Conservation (phyloP, 352 stramenopile species). For the Globisporangium nagaii region DNA sequence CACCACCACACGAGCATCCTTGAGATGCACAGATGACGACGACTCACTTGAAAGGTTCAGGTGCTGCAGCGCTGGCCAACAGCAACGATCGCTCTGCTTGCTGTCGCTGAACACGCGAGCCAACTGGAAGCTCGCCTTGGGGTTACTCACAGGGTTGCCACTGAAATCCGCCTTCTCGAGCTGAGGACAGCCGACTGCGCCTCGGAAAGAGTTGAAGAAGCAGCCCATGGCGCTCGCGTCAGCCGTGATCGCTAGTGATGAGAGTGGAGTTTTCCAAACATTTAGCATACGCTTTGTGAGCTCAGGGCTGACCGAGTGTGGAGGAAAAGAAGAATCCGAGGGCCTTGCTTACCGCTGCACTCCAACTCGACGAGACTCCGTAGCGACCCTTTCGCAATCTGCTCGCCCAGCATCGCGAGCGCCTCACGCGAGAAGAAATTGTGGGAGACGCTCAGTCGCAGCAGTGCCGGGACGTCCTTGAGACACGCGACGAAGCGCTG, state of each 20-base stretch:
- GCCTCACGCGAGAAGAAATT: constrained; percentile 34
- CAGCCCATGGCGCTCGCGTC: constrained; percentile 17
- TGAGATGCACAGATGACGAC: not conserved
- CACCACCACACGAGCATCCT: not conserved
- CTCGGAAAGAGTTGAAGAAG: constrained; percentile 17
- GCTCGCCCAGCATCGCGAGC: constrained; percentile 23
- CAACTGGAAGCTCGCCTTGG: constrained; percentile 14
- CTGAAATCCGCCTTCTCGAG: constrained; percentile 19
- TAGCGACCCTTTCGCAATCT: constrained; percentile 15
- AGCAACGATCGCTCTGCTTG: not conserved
- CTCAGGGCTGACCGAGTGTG: no score
- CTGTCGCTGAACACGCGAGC: constrained; percentile 8
- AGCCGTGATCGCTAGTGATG: constrained; percentile 16
- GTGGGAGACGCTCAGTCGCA: constrained; percentile 28
- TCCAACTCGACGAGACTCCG: constrained; percentile 22
- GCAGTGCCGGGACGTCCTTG: constrained; percentile 19
- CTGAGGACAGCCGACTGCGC: constrained; percentile 8
- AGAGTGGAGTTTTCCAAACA: no score
- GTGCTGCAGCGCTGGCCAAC: constrained; percentile 13
- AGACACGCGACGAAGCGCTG: constrained; percentile 47
- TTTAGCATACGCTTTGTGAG: no score
- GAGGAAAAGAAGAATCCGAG: no score
- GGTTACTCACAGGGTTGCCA: constrained; percentile 19
- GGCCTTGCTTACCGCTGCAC: constrained; percentile 36
- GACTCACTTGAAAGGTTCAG: constrained; percentile 31